Conservation (phyloP, 129 eudicot genomes). For the Smallanthus sonchifolius region DNA sequence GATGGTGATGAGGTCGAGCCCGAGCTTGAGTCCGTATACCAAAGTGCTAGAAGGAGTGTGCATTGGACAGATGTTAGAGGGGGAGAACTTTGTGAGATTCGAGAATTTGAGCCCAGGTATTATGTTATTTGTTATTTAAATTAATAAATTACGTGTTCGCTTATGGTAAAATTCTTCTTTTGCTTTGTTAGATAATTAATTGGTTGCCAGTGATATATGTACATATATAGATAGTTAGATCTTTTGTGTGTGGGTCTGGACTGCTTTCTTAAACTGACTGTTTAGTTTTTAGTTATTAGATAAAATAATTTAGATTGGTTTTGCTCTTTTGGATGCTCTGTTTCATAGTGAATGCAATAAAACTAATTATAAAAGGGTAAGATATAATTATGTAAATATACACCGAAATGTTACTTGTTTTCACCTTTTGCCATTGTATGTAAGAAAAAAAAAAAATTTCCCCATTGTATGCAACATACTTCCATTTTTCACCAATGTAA, state of each 20-base stretch:
- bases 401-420: background rate
- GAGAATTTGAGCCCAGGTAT: slow-evolving; percentile 94
- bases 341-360: background rate
- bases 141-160: background rate
- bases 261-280: background rate
- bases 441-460: background rate
- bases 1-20: slow-evolving; percentile 26
- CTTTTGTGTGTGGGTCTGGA: background rate
- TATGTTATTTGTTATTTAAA: background rate
- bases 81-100: slow-evolving; percentile 77
- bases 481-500: background rate
- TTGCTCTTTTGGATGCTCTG: background rate
- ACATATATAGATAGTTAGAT: too few relatives aligned
- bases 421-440: background rate
- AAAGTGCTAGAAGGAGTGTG: slow-evolving; percentile 53
- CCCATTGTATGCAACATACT: background rate
- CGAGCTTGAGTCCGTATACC: background rate
- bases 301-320: background rate
- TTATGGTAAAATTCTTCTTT: background rate
- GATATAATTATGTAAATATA: background rate
- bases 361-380: background rate
- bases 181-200: background rate
- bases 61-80: slow-evolving; percentile 86
- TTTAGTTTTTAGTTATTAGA: background rate
- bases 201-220: background rate